A percentile compares a stretch with the other conserved stretches of the same genome.
Evolutionary conservation across 2,329 filamentous ascomycete genomes (phyloP).

Genomic region (Golovinomyces cichoracearum): DNA sequence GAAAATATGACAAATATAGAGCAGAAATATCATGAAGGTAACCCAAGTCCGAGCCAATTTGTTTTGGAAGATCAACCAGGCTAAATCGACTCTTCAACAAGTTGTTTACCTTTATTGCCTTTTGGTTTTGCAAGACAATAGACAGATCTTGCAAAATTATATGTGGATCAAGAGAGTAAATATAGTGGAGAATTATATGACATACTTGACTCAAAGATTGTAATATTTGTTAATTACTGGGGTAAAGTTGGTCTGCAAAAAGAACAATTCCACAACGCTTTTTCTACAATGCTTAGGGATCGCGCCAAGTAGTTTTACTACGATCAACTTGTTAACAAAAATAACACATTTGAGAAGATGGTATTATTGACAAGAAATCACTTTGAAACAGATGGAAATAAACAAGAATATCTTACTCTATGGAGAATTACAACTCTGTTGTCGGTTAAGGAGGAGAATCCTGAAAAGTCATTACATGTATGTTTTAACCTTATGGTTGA

Average conservation of each 20-base stretch:
- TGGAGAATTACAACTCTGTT: neutral
- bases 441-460: neutral
- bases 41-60: neutral
- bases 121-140: neutral
- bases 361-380: neutral
- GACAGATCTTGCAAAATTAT: neutral
- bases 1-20: neutral
- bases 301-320: neutral
- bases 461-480: neutral
- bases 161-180: neutral
- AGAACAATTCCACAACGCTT: neutral
- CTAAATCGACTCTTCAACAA: neutral
- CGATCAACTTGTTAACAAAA: neutral
- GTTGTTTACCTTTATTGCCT: neutral
- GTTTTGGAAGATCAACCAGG: neutral
- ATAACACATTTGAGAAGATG: neutral
- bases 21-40: neutral
- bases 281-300: neutral
- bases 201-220: neutral
- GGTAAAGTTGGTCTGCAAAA: neutral
- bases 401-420: constrained; percentile 1
- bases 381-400: neutral
- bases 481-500: neutral
- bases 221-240: neutral
- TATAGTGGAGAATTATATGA: neutral